Conservation (phyloP, 116 monocot species). For the Dioscorea cayenensis region DNA sequence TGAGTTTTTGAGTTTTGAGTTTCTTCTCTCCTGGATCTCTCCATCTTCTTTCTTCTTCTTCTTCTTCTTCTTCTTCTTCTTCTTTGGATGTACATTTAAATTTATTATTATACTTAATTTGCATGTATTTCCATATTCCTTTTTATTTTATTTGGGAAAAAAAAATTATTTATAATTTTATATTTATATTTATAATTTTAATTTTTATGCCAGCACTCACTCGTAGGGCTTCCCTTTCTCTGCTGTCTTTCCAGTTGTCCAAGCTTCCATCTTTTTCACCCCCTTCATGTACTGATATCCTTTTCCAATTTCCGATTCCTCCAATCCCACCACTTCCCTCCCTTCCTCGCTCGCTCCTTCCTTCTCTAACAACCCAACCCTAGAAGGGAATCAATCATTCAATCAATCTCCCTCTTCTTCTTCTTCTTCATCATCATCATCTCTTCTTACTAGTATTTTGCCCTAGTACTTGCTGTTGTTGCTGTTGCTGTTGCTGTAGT, state of each 20-base stretch:
- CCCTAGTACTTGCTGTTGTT: too few species aligned
- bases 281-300: slow-evolving; percentile 38
- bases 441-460: too few species aligned
- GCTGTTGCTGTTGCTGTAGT: too few species aligned
- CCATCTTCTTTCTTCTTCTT: too few species aligned
- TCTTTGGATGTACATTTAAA: background rate
- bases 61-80: background rate
- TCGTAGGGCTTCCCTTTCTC: slow-evolving; percentile 1
- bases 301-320: slow-evolving; percentile 16
- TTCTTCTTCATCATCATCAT: too few species aligned
- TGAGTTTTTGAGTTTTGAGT: background rate
- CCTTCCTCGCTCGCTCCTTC: slow-evolving; percentile 5
- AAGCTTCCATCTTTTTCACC: slow-evolving; percentile 39
- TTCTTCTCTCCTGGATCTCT: background rate
- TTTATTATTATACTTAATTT: background rate
- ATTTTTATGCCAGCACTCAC: slow-evolving; percentile 7
- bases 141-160: too few species aligned
- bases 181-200: background rate
- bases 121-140: background rate
- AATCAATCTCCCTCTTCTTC: too few species aligned
- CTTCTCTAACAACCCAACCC: slow-evolving; percentile 14
- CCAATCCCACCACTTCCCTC: slow-evolving; percentile 18
- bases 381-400: slow-evolving; percentile 2
- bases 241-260: slow-evolving; percentile 39
- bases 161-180: background rate